Evolutionary conservation across 2,329 filamentous ascomycete species (phyloP).

Genomic region (Gnomoniopsis sp.): DNA sequence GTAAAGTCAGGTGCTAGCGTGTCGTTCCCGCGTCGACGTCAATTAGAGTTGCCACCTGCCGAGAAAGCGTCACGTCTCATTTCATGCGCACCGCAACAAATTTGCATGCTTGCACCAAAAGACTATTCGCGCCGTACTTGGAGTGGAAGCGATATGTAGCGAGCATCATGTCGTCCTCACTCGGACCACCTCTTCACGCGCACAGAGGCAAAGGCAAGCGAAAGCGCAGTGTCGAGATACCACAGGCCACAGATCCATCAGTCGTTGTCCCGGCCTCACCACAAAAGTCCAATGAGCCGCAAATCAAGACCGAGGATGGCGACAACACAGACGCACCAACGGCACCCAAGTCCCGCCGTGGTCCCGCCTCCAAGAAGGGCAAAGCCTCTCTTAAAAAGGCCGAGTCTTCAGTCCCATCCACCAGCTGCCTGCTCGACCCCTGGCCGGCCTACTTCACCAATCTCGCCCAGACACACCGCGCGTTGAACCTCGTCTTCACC

Average conservation of each 20-base stretch:
- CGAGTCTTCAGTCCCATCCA: constrained; percentile 17
- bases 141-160: not conserved
- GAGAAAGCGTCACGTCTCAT: constrained; percentile 3
- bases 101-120: not conserved
- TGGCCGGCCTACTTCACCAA: constrained; percentile 76
- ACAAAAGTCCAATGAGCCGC: not conserved
- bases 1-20: constrained; percentile 10
- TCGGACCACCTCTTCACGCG: constrained; percentile 11
- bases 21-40: constrained; percentile 10
- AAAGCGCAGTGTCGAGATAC: constrained; percentile 10
- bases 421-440: constrained; percentile 34
- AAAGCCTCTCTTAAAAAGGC: constrained; percentile 13
- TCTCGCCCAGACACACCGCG: constrained; percentile 74
- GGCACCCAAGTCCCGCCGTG: constrained; percentile 8
- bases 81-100: not conserved
- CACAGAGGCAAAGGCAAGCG: constrained; percentile 12
- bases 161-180: constrained; percentile 11
- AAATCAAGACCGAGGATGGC: constrained; percentile 9
- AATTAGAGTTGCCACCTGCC: not conserved
- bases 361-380: constrained; percentile 17
- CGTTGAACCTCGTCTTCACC: constrained; percentile 88
- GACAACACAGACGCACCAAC: not conserved
- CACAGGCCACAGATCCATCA: constrained; percentile 16
- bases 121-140: not conserved
- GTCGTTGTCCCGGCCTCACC: not conserved